phyloP scores from a whole-genome alignment of 1,139 yeast genomes.

The Yamadazyma dendronema region DNA sequence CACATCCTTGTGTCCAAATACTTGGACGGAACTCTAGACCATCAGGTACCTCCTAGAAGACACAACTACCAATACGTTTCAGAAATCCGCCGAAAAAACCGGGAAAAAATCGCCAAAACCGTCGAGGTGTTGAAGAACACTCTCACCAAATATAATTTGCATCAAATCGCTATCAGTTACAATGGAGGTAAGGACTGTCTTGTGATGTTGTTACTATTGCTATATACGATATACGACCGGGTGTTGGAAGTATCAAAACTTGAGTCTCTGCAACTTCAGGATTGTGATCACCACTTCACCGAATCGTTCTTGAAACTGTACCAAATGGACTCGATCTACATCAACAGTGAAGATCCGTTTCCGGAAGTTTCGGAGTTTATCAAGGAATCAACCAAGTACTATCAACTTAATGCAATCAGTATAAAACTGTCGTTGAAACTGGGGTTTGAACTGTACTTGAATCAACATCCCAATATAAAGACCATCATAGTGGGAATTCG shows the following conservation, averaged over 20 bases:
- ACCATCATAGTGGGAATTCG: slow-evolving; percentile 82
- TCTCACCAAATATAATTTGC: slow-evolving; percentile 36
- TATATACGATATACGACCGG: slow-evolving; percentile 54
- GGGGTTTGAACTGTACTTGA: slow-evolving; percentile 64
- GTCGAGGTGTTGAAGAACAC: slow-evolving; percentile 30
- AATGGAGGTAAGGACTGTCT: slow-evolving; percentile 93
- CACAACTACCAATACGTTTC: slow-evolving; percentile 22
- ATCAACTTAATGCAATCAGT: slow-evolving; percentile 45
- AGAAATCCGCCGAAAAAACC: slow-evolving; percentile 26
- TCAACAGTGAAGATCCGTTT: slow-evolving; percentile 68
- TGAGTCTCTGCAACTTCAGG: background rate
- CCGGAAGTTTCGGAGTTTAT: slow-evolving; percentile 54
- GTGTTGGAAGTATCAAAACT: slow-evolving; percentile 9
- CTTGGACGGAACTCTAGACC: slow-evolving; percentile 29
- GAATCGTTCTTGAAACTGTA: slow-evolving; percentile 19
- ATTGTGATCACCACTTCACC: slow-evolving; percentile 2
- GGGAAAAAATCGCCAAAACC: slow-evolving; percentile 28
- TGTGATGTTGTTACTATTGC: slow-evolving; percentile 69
- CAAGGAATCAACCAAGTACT: slow-evolving; percentile 35
- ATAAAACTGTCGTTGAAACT: slow-evolving; percentile 53
- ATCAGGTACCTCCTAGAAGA: slow-evolving; percentile 23
- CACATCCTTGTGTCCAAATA: slow-evolving; percentile 31
- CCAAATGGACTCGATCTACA: slow-evolving; percentile 59
- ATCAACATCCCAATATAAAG: slow-evolving; percentile 44
- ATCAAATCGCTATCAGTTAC: slow-evolving; percentile 70